phyloP scores from a whole-genome alignment of 257 asterid species.

The Leptodermis oblonga region DNA sequence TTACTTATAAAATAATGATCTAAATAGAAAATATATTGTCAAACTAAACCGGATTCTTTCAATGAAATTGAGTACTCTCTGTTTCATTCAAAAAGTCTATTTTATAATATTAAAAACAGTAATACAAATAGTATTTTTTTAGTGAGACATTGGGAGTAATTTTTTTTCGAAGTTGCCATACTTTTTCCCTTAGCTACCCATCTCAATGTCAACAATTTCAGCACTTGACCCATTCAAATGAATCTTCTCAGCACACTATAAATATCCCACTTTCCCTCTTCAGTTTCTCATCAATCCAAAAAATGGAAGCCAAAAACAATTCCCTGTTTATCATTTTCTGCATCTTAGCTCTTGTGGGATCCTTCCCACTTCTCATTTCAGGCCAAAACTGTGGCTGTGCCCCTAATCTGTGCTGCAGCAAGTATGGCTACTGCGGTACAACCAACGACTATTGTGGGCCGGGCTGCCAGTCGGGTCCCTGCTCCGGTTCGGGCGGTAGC shows the following conservation, averaged over 20 bases:
- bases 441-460: slow-evolving; percentile 37
- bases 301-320: slow-evolving; percentile 3
- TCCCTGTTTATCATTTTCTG: neutral
- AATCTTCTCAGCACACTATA: neutral
- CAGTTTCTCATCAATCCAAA: neutral
- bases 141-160: too few relatives aligned
- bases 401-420: slow-evolving; percentile 34
- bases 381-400: slow-evolving; percentile 23
- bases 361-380: slow-evolving; percentile 1
- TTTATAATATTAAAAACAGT: too few relatives aligned
- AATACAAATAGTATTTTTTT: too few relatives aligned
- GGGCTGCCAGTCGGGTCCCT: slow-evolving; percentile 47
- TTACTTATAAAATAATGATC: too few relatives aligned
- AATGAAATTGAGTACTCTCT: too few relatives aligned
- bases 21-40: too few relatives aligned
- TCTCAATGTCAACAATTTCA: neutral
- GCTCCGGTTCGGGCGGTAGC: slow-evolving; percentile 10
- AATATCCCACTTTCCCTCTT: neutral
- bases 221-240: neutral
- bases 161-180: too few relatives aligned
- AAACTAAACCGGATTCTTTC: too few relatives aligned
- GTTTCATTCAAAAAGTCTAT: too few relatives aligned
- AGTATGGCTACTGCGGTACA: slow-evolving; percentile 39
- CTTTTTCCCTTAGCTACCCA: neutral
- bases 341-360: slow-evolving; percentile 5